Conservation (phyloP, 352 stramenopile species). For the Globisporangium viniferum region DNA sequence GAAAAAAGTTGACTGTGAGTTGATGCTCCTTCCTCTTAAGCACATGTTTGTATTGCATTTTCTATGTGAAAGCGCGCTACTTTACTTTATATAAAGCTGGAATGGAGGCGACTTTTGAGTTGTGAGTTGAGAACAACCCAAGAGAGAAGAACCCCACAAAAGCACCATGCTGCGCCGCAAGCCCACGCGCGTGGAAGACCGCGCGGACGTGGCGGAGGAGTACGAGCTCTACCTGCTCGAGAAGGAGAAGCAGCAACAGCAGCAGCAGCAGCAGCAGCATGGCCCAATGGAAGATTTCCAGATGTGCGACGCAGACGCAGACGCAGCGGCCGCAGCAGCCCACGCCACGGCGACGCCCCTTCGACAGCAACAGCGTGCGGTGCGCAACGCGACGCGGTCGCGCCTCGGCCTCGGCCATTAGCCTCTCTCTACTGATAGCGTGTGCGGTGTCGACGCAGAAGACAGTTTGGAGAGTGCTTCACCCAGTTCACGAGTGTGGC, state of each 20-base stretch:
- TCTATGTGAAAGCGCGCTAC: too few species aligned
- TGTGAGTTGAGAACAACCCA: too few species aligned
- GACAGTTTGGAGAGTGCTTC: neutral
- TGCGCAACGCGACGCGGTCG: slow-evolving; percentile 28
- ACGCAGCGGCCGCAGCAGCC: slow-evolving; percentile 6
- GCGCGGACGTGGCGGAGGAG: slow-evolving; percentile 64
- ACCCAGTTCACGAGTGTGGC: neutral
- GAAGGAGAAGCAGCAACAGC: slow-evolving; percentile 33
- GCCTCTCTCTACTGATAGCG: neutral
- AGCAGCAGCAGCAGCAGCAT: slow-evolving; percentile 2
- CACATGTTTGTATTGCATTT: too few species aligned
- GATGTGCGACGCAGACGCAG: slow-evolving; percentile 9
- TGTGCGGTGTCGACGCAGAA: neutral
- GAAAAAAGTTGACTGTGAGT: too few species aligned
- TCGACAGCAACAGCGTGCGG: slow-evolving; percentile 17
- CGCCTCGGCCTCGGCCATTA: slow-evolving; percentile 30
- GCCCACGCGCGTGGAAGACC: slow-evolving; percentile 64
- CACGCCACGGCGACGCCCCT: slow-evolving; percentile 3
- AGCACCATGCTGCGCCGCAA: slow-evolving; percentile 50
- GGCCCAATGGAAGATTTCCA: neutral
- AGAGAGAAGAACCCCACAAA: neutral
- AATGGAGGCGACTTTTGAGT: too few species aligned
- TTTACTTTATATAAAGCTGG: too few species aligned
- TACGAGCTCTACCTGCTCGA: slow-evolving; percentile 63
- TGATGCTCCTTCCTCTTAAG: too few species aligned